Conservation (phyloP, 1,284 basidiomycete genomes). For the Boletus austroedulis region DNA sequence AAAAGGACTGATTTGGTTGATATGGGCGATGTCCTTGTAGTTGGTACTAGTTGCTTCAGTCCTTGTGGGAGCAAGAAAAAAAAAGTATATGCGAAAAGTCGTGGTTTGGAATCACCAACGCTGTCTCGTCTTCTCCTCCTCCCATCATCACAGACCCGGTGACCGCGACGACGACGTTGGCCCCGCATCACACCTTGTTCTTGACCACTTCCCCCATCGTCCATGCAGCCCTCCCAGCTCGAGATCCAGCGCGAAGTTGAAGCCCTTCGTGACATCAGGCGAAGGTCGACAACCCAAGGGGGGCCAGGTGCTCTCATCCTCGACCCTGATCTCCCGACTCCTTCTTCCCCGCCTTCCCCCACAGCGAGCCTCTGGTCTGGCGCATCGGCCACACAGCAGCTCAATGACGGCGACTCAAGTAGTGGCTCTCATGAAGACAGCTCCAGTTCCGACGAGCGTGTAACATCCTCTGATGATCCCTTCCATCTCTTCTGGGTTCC, state of each 20-base stretch:
- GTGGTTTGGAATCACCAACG: not conserved
- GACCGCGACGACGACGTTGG: constrained; percentile 6
- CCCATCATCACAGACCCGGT: too few species aligned
- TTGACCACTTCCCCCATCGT: not conserved
- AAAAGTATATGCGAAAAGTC: constrained; percentile 14
- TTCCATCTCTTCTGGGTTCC: constrained; percentile 97
- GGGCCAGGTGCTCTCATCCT: constrained; percentile 77
- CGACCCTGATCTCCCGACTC: constrained; percentile 82
- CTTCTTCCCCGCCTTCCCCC: constrained; percentile 53
- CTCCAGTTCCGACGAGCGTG: constrained; percentile 37
- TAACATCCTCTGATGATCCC: constrained; percentile 56
- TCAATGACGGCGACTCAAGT: constrained; percentile 43
- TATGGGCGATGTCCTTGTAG: constrained; percentile 21
- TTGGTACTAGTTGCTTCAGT: constrained; percentile 5
- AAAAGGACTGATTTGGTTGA: constrained; percentile 22
- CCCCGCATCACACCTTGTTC: constrained; percentile 13
- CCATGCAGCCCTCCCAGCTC: constrained; percentile 73
- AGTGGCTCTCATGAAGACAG: constrained; percentile 48
- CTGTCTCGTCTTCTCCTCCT: not conserved
- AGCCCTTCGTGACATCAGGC: constrained; percentile 75
- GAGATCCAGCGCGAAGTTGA: constrained; percentile 87
- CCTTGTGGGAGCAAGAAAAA: not conserved
- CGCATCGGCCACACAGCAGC: constrained; percentile 31
- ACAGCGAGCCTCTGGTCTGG: constrained; percentile 52
- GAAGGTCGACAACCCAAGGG: constrained; percentile 70